Percentiles rank a stretch among this genome's conserved stretches.
These are phyloP conservation scores for Alternaria brassicae DNA, from an alignment of 2,329 filamentous ascomycete species.

Conservation along the genomic window DNA sequence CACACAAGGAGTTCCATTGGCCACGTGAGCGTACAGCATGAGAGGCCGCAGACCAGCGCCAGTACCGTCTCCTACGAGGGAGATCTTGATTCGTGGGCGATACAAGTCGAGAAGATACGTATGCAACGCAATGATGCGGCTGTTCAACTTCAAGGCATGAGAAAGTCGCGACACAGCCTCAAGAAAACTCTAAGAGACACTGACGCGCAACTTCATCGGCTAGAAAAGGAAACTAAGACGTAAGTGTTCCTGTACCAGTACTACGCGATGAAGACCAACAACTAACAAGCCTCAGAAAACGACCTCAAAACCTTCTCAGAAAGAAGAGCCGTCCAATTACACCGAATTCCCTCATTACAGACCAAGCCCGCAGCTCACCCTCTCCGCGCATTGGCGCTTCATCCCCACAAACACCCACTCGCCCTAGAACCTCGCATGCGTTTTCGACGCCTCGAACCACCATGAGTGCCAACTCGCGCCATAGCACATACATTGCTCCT, in stretches of 20 bases:
- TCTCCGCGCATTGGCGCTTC: not conserved
- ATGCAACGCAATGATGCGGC: slow-evolving; percentile 45
- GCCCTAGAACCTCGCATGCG: slow-evolving; percentile 4
- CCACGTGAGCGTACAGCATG: slow-evolving; percentile 13
- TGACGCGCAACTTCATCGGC: slow-evolving; percentile 40
- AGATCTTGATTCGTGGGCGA: slow-evolving; percentile 39
- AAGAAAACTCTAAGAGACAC: slow-evolving; percentile 44
- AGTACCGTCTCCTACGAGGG: slow-evolving; percentile 28
- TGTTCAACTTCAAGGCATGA: slow-evolving; percentile 44
- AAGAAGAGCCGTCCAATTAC: slow-evolving; percentile 20
- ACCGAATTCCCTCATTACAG: not conserved
- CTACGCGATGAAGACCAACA: not conserved
- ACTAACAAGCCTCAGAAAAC: slow-evolving; percentile 13
- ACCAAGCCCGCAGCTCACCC: not conserved
- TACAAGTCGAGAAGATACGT: slow-evolving; percentile 45
- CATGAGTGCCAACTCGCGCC: not conserved
- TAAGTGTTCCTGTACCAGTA: slow-evolving; percentile 12
- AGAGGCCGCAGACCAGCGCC: slow-evolving; percentile 30
- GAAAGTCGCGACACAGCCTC: slow-evolving; percentile 37
- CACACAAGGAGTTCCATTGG: slow-evolving; percentile 21
- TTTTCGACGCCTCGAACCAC: slow-evolving; percentile 3
- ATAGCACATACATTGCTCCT: slow-evolving; percentile 4
- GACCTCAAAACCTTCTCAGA: slow-evolving; percentile 14
- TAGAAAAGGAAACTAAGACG: slow-evolving; percentile 36
- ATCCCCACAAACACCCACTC: slow-evolving; percentile 10